Percentiles rank a stretch among this genome's conserved stretches.
These are phyloP conservation scores for Lactarius pseudohatsudake DNA, from an alignment of 768 basidiomycete genomes.

Conservation along the genomic window DNA sequence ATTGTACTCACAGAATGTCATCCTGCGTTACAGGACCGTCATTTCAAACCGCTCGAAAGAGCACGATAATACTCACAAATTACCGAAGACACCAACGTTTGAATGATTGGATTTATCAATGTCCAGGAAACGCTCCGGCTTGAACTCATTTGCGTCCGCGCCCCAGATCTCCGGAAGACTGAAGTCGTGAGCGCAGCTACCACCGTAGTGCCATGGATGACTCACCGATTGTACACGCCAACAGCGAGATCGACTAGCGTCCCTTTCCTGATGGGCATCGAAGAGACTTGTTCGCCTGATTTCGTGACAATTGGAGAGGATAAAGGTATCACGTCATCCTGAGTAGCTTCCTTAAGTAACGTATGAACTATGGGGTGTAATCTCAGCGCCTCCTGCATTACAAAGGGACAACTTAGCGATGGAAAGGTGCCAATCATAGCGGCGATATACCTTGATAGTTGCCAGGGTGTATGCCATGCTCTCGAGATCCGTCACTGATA, in stretches of 20 bases:
- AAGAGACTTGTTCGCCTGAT: constrained; percentile 4
- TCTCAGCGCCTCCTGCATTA: constrained; percentile 7
- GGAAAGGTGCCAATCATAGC: neutral
- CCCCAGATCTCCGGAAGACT: constrained; percentile 17
- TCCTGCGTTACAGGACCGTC: neutral
- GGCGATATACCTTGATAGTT: constrained; percentile 4
- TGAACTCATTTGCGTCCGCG: constrained; percentile 8
- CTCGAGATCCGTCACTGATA: constrained; percentile 7
- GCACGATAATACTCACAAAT: constrained; percentile 2
- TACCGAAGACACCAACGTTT: constrained; percentile 1
- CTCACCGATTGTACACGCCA: constrained; percentile 15
- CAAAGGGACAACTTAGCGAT: neutral
- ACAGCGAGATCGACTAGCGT: constrained; percentile 4
- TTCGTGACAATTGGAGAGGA: constrained; percentile 13
- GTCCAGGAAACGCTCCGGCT: too few relatives aligned
- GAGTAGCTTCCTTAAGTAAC: constrained; percentile 17
- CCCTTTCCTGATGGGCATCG: constrained; percentile 12
- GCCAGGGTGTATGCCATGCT: constrained; percentile 6
- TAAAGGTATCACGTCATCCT: constrained; percentile 31
- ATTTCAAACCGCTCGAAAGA: neutral
- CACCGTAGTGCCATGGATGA: neutral
- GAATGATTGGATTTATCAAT: neutral
- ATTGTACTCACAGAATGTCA: too few relatives aligned
- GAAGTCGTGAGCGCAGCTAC: neutral
- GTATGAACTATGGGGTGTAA: constrained; percentile 16